Evolutionary conservation across 176 grass and related monocot species (phyloP).

Genomic region (Carex myosuroides): DNA sequence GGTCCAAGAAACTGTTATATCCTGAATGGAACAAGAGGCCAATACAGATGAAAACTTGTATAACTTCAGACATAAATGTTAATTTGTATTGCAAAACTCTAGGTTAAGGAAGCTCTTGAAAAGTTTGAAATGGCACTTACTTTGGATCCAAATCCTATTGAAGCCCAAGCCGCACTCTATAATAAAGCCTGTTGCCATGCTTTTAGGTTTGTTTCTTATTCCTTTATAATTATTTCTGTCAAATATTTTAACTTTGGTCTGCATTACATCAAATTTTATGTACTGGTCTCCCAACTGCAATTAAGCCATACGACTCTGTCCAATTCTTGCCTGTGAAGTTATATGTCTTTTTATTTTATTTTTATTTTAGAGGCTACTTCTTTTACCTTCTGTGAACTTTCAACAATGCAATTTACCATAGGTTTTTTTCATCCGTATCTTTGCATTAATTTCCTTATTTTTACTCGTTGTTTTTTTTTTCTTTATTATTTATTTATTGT

Average conservation of each 20-base stretch:
- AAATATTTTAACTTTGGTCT: neutral
- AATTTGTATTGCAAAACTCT: neutral
- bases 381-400: neutral
- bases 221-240: neutral
- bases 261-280: neutral
- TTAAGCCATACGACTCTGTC: neutral
- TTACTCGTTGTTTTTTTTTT: slow-evolving; percentile 1
- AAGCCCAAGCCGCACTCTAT: slow-evolving; percentile 87
- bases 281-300: neutral
- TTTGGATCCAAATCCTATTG: slow-evolving; percentile 66
- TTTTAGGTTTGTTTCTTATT: slow-evolving; percentile 54
- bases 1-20: neutral
- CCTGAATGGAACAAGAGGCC: slow-evolving; percentile 8
- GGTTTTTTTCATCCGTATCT: neutral
- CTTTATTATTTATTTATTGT: slow-evolving; percentile 28
- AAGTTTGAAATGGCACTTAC: slow-evolving; percentile 75
- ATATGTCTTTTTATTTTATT: neutral
- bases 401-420: neutral
- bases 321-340: neutral
- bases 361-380: no score
- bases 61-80: neutral
- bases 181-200: slow-evolving; percentile 99
- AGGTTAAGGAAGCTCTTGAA: slow-evolving; percentile 78
- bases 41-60: neutral
- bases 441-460: slow-evolving; percentile 11